phyloP scores from a whole-genome alignment of 257 asterid genomes.

The Nicotiana attenuata region DNA sequence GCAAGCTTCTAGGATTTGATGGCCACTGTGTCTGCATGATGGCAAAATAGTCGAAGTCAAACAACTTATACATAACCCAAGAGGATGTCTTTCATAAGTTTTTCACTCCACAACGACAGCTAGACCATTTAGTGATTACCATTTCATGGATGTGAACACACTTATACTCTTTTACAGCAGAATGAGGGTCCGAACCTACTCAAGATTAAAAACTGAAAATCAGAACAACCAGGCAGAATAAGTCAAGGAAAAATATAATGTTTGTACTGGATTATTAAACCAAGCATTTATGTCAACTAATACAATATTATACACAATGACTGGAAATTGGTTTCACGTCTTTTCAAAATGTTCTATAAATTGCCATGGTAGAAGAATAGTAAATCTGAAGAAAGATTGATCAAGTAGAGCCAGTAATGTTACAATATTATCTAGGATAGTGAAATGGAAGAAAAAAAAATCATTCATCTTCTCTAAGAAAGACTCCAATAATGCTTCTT shows the following conservation, averaged over 20 bases:
- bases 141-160: conserved; percentile 69
- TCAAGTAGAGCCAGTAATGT: not conserved
- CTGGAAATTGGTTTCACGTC: not conserved
- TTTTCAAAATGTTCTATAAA: not conserved
- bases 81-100: not conserved
- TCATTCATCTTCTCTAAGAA: not conserved
- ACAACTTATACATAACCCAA: not conserved
- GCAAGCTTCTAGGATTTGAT: conserved; percentile 51
- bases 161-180: conserved; percentile 59
- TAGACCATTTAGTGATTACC: conserved; percentile 42
- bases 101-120: not conserved
- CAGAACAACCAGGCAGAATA: conserved; percentile 15
- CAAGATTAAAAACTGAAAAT: conserved; percentile 15
- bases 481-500: not conserved
- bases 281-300: not conserved
- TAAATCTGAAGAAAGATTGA: not conserved
- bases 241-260: not conserved
- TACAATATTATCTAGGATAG: not conserved
- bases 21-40: conserved; percentile 76
- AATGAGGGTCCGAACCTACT: conserved; percentile 82
- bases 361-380: not conserved
- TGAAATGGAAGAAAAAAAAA: not conserved
- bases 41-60: conserved; percentile 18
- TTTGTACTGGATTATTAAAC: not conserved
- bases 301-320: not conserved